Percentiles rank a stretch among this genome's conserved stretches.
phyloP scores from a whole-genome alignment of 352 stramenopile species.

The Globisporangium paroecandrum region DNA sequence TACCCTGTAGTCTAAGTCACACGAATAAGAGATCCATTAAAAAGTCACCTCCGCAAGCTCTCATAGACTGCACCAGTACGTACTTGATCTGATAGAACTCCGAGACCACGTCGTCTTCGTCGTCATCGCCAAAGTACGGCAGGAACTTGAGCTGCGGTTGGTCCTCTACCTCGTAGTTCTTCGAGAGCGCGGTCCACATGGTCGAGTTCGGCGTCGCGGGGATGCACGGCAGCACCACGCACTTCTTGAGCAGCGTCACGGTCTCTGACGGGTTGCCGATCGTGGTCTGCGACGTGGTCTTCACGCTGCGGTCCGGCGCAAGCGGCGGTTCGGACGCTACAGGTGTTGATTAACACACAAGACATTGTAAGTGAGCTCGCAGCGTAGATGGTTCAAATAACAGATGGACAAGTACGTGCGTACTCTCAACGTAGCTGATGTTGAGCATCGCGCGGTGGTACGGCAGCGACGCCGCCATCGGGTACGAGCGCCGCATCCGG shows the following conservation, averaged over 20 bases:
- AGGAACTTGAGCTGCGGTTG: slow-evolving; percentile 72
- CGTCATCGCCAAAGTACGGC: slow-evolving; percentile 78
- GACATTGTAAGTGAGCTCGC: neutral
- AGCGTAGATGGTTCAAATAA: neutral
- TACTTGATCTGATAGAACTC: slow-evolving; percentile 86
- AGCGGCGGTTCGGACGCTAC: slow-evolving; percentile 45
- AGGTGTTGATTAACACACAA: neutral
- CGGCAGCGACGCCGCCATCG: slow-evolving; percentile 18
- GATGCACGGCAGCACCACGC: slow-evolving; percentile 51
- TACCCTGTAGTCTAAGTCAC: slow-evolving; percentile 45
- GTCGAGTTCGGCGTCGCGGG: slow-evolving; percentile 47
- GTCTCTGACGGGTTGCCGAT: slow-evolving; percentile 25
- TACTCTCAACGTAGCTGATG: slow-evolving; percentile 44
- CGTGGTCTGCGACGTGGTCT: slow-evolving; percentile 23
- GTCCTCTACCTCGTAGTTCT: slow-evolving; percentile 86
- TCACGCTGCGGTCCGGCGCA: slow-evolving; percentile 21
- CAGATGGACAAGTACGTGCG: slow-evolving; percentile 8
- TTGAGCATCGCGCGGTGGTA: slow-evolving; percentile 44
- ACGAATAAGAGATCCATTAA: neutral
- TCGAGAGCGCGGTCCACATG: slow-evolving; percentile 80
- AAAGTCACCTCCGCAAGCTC: neutral
- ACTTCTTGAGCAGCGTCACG: slow-evolving; percentile 27
- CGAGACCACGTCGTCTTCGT: slow-evolving; percentile 78
- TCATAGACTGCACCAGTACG: slow-evolving; percentile 9
- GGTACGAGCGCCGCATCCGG: slow-evolving; percentile 26